Conservation (phyloP, 768 basidiomycete species). For the Rubroboletus satanas region DNA sequence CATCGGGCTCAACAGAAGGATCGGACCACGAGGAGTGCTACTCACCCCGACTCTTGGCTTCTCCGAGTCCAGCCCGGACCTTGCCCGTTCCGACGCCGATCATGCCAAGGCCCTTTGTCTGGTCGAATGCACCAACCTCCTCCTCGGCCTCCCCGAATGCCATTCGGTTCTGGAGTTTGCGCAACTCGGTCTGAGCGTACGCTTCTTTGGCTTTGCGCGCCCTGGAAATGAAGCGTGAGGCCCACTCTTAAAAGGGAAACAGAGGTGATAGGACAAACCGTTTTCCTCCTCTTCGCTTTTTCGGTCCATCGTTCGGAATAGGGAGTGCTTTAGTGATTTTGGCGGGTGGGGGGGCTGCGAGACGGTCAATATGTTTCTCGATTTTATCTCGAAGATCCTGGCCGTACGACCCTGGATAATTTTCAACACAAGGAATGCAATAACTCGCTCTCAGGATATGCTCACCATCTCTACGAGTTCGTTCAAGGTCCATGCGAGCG, state of each 20-base stretch:
- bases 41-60: constrained; percentile 88
- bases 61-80: constrained; percentile 82
- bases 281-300: constrained; percentile 94
- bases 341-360: constrained; percentile 90
- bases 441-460: neutral
- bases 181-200: constrained; percentile 92
- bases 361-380: constrained; percentile 87
- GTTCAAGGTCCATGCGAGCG: constrained; percentile 91
- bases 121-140: constrained; percentile 94
- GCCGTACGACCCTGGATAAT: constrained; percentile 67
- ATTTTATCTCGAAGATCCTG: constrained; percentile 77
- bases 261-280: constrained; percentile 48
- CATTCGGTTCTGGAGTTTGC: constrained; percentile 97
- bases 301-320: constrained; percentile 91
- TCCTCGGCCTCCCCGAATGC: constrained; percentile 93
- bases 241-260: neutral
- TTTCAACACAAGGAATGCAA: neutral
- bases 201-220: constrained; percentile 99
- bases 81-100: constrained; percentile 85
- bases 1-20: neutral
- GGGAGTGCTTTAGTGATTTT: constrained; percentile 93
- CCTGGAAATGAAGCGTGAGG: constrained; percentile 37
- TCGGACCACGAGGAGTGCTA: constrained; percentile 2
- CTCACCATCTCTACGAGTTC: constrained; percentile 75
- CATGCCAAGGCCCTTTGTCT: constrained; percentile 98